Base-by-base conservation (phyloP, 2,329 filamentous ascomycete species). In the Stachybotrys elegans region DNA sequence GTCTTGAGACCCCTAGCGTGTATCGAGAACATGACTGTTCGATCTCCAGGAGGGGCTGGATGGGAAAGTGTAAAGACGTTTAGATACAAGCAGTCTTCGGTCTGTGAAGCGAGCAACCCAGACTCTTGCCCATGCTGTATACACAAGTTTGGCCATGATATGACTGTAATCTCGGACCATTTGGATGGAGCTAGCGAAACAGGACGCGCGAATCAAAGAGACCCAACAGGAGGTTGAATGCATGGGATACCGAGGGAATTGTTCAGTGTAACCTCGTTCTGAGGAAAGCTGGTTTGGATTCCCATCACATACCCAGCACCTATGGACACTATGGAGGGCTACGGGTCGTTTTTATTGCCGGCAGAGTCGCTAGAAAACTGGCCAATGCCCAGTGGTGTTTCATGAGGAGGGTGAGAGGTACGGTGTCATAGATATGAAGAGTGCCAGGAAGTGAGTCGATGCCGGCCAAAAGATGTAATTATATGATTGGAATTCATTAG, bases 1-100 rank as follows among this genome's bases (percentile, higher is more conserved):
- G 56, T 51, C 8, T 40, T 54, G 38, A 69, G 71, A 2, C 54
- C 62, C 9, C 70, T 70, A 4, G 71, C 70, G 37, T 67, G 61
- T 7, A 73, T 62, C 63, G 67, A 73, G n/a, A 73, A 57, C 32
- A 72, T 48, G 17, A 73, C 70, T 4, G 71, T 58, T 35, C 68
- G 71, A 34, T 60, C 58, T 0, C 49, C 49, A 6, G 40, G 9
- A 3, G 45, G n/a, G n/a, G n/a, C 40, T 2, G 53, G 50, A 2
- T 39, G 42, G 0, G 54, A 47, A 1, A 62, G 63, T 1, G 54
- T 44, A 39, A 51, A 64, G 4, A 66, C 54, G 22, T 66, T 61
- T n/a, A 65, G 43, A 20, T 56, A 61, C 20, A 66, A 40, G 21
- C 63, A 66, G 21, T 66, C 60, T 35, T 66, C 63, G 22, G 50